Percentiles rank a stretch among this genome's conserved stretches.
phyloP scores from a whole-genome alignment of 345 rosid genomes.

The Conringia planisiliqua region DNA sequence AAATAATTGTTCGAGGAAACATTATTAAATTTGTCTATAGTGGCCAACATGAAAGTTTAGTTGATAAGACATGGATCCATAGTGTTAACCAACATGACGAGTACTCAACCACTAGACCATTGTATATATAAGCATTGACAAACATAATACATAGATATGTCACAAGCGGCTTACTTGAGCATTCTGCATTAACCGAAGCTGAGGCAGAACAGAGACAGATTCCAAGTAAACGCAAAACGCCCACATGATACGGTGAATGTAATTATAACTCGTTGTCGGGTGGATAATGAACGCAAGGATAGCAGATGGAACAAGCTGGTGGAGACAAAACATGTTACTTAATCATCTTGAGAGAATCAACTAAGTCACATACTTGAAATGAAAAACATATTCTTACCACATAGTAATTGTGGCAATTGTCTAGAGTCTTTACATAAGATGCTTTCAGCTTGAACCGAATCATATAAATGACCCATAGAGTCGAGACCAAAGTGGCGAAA shows the following conservation, averaged over 20 bases:
- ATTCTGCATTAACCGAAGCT: conserved; percentile 83
- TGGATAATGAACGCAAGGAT: conserved; percentile 51
- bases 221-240: conserved; percentile 65
- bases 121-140: neutral
- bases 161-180: conserved; percentile 50
- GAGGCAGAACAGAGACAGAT: conserved; percentile 80
- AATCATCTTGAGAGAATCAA: neutral
- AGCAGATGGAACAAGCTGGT: conserved; percentile 58
- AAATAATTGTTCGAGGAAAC: conserved; percentile 1
- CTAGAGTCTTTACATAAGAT: conserved; percentile 58
- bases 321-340: neutral
- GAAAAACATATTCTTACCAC: conserved; percentile 36
- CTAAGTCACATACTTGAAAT: neutral
- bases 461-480: conserved; percentile 73
- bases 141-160: neutral
- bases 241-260: conserved; percentile 43
- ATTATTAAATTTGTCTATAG: too few species aligned
- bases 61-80: neutral
- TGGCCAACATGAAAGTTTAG: neutral
- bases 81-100: neutral
- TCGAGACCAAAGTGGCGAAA: conserved; percentile 49
- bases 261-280: conserved; percentile 26
- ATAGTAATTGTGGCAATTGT: conserved; percentile 53
- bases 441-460: conserved; percentile 67
- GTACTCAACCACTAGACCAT: conserved; percentile 2